phyloP scores from a whole-genome alignment of 441 rosid genomes.

The Corymbia calophylla region DNA sequence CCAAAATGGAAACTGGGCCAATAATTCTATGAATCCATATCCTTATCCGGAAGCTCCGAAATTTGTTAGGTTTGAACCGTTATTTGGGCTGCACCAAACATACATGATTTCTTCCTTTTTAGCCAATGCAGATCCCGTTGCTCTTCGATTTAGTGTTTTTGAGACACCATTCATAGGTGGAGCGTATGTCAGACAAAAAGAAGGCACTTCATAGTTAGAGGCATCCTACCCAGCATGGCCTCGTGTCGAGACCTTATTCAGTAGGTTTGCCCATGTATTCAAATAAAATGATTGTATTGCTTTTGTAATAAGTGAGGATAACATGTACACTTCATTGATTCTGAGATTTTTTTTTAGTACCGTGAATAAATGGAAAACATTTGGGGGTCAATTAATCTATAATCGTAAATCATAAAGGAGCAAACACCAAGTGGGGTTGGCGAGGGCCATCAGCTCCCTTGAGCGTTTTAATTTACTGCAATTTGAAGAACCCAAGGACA shows the following conservation, averaged over 20 bases:
- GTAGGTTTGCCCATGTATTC: too few species aligned
- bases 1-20: too few species aligned
- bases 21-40: too few species aligned
- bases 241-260: not conserved
- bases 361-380: not conserved
- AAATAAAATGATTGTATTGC: not conserved
- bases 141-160: not conserved
- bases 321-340: too few species aligned
- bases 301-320: too few species aligned
- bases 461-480: too few species aligned
- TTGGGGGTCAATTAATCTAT: not conserved
- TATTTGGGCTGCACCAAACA: too few species aligned
- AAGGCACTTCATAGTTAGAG: not conserved
- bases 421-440: too few species aligned
- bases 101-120: not conserved
- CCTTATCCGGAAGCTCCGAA: too few species aligned
- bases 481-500: too few species aligned
- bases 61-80: too few species aligned
- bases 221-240: not conserved
- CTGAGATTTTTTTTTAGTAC: not conserved
- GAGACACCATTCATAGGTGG: not conserved
- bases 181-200: accelerated
- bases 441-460: too few species aligned
- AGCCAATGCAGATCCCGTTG: not conserved
- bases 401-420: not conserved